These are phyloP conservation scores for Yamadazyma insecticola DNA, from an alignment of 805 yeast species.

Conservation along the genomic window DNA sequence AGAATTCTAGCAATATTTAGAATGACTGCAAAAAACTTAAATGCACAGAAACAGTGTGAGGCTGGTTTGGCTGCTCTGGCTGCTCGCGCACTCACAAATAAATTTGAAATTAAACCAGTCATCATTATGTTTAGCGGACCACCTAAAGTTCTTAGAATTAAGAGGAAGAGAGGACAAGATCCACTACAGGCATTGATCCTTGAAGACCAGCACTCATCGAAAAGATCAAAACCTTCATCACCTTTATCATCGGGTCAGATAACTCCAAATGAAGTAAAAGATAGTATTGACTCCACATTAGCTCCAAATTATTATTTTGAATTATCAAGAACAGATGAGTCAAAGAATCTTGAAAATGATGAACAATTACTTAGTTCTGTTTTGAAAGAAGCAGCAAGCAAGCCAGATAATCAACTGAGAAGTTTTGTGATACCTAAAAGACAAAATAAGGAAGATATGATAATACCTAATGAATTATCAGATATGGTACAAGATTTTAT, in stretches of 20 bases:
- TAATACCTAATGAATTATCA: conserved; percentile 57
- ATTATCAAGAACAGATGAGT: conserved; percentile 32
- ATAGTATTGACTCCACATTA: conserved; percentile 37
- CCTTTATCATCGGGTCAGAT: conserved; percentile 30
- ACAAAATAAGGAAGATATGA: conserved; percentile 28
- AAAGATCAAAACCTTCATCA: conserved; percentile 39
- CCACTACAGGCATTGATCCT: conserved; percentile 76
- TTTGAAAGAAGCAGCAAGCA: conserved; percentile 9
- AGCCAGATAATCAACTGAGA: conserved; percentile 15
- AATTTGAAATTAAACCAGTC: no score
- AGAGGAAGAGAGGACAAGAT: conserved; percentile 81
- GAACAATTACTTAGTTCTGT: conserved; percentile 7
- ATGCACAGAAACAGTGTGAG: no score
- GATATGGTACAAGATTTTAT: conserved; percentile 62
- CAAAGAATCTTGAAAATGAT: conserved; percentile 4
- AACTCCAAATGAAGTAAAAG: conserved; percentile 8
- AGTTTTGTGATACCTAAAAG: conserved; percentile 33
- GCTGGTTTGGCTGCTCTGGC: no score
- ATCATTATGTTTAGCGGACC: no score
- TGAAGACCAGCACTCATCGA: conserved; percentile 32
- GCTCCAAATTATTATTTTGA: conserved; percentile 28
- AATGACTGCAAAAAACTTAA: no score
- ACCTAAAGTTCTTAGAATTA: conserved; percentile 75
- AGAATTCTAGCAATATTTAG: no score
- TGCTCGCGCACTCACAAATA: no score